These are phyloP conservation scores for Mycotypha africana DNA, from an alignment of 371 early-diverging fungal genomes.

Conservation along the genomic window DNA sequence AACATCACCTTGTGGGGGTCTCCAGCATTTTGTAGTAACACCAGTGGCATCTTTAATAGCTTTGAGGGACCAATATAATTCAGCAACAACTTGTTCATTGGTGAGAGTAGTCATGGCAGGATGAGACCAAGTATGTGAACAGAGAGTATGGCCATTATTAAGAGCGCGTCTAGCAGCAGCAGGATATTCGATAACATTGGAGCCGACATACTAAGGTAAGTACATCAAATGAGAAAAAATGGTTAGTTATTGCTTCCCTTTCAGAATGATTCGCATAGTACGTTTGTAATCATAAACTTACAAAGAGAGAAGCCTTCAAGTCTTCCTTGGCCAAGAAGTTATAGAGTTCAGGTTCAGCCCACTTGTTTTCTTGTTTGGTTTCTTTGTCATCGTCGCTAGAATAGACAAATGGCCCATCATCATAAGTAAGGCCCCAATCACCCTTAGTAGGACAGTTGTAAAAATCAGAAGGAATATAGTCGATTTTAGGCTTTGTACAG, in stretches of 20 bases:
- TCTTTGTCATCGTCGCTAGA: constrained; percentile 36
- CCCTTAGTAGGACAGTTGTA: constrained; percentile 28
- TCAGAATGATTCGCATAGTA: neutral
- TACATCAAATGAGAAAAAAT: too few species aligned
- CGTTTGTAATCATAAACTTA: neutral
- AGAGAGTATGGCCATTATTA: neutral
- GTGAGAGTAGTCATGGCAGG: constrained; percentile 44
- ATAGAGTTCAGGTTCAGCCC: constrained; percentile 34
- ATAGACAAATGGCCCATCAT: too few species aligned
- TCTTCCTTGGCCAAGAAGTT: constrained; percentile 25
- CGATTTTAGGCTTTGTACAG: constrained; percentile 29
- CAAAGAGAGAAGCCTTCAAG: constrained; percentile 8
- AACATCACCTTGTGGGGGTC: constrained; percentile 46
- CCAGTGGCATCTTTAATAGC: constrained; percentile 47
- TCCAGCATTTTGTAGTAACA: too few species aligned
- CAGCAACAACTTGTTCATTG: constrained; percentile 48
- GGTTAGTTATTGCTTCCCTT: neutral
- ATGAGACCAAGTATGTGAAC: constrained; percentile 48
- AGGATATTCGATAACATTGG: neutral
- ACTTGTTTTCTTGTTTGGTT: constrained; percentile 9
- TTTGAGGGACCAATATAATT: constrained; percentile 40
- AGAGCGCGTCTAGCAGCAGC: neutral
- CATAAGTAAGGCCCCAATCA: constrained; percentile 43
- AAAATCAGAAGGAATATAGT: constrained; percentile 33
- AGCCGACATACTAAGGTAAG: neutral